A percentile compares a stretch with the other conserved stretches of the same genome.
phyloP scores from a whole-genome alignment of 2,329 filamentous ascomycete genomes.

The Daldinia sp. region DNA sequence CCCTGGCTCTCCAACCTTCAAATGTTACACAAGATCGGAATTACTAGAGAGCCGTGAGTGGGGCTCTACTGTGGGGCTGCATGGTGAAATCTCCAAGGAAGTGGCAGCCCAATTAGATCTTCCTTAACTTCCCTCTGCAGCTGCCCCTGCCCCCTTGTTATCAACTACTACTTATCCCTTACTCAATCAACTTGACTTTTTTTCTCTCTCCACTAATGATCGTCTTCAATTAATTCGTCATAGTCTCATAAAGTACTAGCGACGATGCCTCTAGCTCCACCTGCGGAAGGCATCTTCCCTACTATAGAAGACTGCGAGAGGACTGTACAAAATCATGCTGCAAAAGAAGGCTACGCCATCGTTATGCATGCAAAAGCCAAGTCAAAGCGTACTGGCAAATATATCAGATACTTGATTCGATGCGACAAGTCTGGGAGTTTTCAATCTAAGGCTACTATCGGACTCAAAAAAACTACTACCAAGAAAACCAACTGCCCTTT shows the following conservation, averaged over 20 bases:
- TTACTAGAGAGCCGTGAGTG: conserved; percentile 20
- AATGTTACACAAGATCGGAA: conserved; percentile 7
- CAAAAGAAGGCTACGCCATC: conserved; percentile 46
- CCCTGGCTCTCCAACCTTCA: too few species aligned
- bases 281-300: conserved; percentile 42
- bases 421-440: conserved; percentile 48
- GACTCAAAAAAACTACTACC: conserved; percentile 42
- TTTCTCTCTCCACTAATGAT: background rate
- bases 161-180: background rate
- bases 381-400: conserved; percentile 45
- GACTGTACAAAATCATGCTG: conserved; percentile 45
- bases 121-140: conserved; percentile 35
- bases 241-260: background rate
- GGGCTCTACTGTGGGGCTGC: background rate
- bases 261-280: conserved; percentile 47
- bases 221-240: conserved; percentile 7
- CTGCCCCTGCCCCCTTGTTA: conserved; percentile 21
- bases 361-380: conserved; percentile 46
- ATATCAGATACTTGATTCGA: conserved; percentile 46
- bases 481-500: conserved; percentile 50
- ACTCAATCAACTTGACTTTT: background rate
- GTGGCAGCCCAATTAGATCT: conserved; percentile 33
- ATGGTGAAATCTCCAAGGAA: conserved; percentile 4
- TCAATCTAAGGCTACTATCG: conserved; percentile 45
- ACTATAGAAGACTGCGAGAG: conserved; percentile 46